Conservation (phyloP, 2,329 filamentous ascomycete genomes). For the Fusarium lateritium region DNA sequence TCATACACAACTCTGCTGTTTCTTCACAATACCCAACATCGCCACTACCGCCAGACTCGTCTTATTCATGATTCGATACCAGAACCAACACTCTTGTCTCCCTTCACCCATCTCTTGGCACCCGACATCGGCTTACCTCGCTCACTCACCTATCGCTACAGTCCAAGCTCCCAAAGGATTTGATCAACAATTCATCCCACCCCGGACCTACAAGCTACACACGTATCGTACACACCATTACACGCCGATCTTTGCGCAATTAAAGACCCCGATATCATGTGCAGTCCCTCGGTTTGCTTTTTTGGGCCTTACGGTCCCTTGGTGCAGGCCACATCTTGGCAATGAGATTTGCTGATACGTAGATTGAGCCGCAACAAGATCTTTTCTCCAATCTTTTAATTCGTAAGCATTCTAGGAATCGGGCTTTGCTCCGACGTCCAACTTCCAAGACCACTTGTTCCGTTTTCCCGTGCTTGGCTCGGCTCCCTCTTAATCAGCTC, state of each 20-base stretch:
- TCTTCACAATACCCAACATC: background rate
- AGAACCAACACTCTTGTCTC: background rate
- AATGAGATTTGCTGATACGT: background rate
- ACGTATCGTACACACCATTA: background rate
- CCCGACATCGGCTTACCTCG: conserved; percentile 6
- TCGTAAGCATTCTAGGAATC: background rate
- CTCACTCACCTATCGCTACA: background rate
- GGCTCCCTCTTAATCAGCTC: background rate
- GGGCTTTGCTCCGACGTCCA: background rate
- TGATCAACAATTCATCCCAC: conserved; percentile 8
- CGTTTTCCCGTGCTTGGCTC: background rate
- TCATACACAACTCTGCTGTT: too few species aligned
- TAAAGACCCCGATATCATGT: conserved; percentile 1
- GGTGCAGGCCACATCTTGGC: background rate
- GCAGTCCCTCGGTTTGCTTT: conserved; percentile 15
- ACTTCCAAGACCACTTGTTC: too few species aligned
- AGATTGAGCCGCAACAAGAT: conserved; percentile 12
- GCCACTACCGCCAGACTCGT: background rate
- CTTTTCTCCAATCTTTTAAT: background rate
- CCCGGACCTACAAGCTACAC: too few species aligned
- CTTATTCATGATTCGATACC: background rate
- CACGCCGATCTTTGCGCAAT: background rate
- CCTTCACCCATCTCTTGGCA: background rate
- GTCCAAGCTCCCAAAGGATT: background rate
- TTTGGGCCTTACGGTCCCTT: conserved; percentile 1